Evolutionary conservation across 2,329 filamentous ascomycete genomes (phyloP), one percentile per base, ranked within the genome.

Genomic region (Lithohypha guttulata): DNA sequence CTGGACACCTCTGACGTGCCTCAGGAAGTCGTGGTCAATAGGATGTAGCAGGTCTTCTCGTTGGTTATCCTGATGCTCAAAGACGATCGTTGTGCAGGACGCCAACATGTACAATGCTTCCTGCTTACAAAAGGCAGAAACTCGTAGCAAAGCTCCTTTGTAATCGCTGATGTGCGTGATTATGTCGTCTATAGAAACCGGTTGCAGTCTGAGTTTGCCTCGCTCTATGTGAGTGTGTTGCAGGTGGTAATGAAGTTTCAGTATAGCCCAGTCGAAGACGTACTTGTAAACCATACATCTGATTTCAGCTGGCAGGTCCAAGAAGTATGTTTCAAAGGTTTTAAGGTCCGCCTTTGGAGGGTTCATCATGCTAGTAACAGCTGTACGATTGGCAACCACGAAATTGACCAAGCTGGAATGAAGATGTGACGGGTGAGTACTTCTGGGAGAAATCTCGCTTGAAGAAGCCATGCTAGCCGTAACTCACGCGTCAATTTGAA

Each of bases 31-130:
- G 14, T 27, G 27, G 10, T 33, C 32, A 8, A 44, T 19, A 13
- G 27, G 9, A 4, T 5, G 18, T 8, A 44, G 28, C 28, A 34
- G 31, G 15, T 44, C 42, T 11, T 10, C 3, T 20, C 37, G 20
- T 11, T 26, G 14, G 14, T 6, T 9, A 15, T 3, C 11, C 19
- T 11, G 6, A 4, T 21, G 9, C 3, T 34, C 20, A n/a, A 41
- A 25, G 11, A 30, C 22, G 13, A 41, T 18, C 8, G 38, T 38
- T 8, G 37, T 38, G 19, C 22, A 26, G 17, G 28, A 27, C 9
- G 13, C 34, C 15, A 44, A 33, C 15, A 19, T 13, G 18, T 29
- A 28, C 2, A 44, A 21, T 14, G 37, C 42, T 29, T 44, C 42
- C 19, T 28, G 10, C 13, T 15, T 9, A 14, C 40, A 29, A 21